A percentile compares a stretch with the other conserved stretches of the same genome.
These are phyloP conservation scores for Chrysanthemum seticuspe DNA, from an alignment of 129 eudicot species.

Conservation along the genomic window DNA sequence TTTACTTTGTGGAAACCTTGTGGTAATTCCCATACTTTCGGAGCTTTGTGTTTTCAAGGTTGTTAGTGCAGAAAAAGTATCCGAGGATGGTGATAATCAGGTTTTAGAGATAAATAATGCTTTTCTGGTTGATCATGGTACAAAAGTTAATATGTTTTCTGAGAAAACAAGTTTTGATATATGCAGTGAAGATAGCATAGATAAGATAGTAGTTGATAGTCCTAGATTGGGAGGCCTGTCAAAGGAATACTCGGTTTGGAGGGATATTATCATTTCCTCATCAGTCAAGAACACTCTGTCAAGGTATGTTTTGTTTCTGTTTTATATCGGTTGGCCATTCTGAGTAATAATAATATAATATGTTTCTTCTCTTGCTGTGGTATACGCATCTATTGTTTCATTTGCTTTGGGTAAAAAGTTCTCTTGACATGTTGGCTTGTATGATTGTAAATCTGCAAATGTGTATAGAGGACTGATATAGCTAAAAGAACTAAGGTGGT, in stretches of 20 bases:
- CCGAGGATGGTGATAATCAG: conserved; percentile 24
- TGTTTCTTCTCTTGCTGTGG: background rate
- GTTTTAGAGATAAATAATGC: conserved; percentile 33
- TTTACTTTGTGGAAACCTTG: conserved; percentile 66
- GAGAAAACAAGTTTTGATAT: conserved; percentile 30
- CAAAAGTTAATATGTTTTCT: conserved; percentile 55
- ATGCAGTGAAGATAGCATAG: conserved; percentile 30
- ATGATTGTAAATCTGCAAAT: background rate
- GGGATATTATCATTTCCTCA: conserved; percentile 68
- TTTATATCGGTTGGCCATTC: no score
- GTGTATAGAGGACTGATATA: background rate
- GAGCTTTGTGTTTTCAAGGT: conserved; percentile 65
- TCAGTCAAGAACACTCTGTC: conserved; percentile 52
- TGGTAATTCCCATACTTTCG: conserved; percentile 66
- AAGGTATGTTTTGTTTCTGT: conserved; percentile 41
- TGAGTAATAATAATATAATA: background rate
- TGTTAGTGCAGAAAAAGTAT: conserved; percentile 42
- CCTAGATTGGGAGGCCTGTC: conserved; percentile 71
- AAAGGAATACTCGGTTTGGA: conserved; percentile 62
- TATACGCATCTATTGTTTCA: background rate
- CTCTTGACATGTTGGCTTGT: background rate
- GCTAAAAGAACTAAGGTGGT: no score
- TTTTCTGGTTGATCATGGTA: conserved; percentile 46
- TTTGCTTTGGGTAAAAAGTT: background rate
- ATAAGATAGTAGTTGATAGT: conserved; percentile 29